A percentile compares a stretch with the other conserved stretches of the same genome.
phyloP scores from a whole-genome alignment of 441 rosid genomes.

The Rhodomyrtus psidioides region DNA sequence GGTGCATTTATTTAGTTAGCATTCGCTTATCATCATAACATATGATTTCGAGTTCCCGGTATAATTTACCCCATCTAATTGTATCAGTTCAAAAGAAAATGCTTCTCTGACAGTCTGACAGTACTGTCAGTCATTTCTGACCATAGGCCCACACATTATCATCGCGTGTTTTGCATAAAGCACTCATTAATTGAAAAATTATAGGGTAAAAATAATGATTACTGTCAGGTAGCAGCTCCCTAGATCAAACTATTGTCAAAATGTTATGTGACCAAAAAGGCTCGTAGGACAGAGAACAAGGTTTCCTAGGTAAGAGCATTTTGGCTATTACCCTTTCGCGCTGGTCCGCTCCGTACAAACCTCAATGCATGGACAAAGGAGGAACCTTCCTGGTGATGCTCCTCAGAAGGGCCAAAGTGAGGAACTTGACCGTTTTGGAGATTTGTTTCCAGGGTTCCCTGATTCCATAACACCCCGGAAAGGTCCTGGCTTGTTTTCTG shows the following conservation, averaged over 20 bases:
- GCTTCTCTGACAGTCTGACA: too few species aligned
- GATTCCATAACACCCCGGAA: background rate
- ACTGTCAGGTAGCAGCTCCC: too few species aligned
- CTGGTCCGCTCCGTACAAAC: background rate
- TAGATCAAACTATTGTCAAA: background rate
- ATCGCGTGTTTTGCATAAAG: too few species aligned
- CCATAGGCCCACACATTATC: too few species aligned
- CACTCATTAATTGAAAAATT: too few species aligned
- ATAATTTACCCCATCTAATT: background rate
- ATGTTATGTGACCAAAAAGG: background rate
- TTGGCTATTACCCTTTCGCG: background rate
- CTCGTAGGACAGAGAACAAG: background rate
- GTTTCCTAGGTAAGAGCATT: background rate
- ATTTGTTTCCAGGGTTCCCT: background rate
- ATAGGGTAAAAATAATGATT: too few species aligned
- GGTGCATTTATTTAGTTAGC: background rate
- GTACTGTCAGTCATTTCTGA: too few species aligned
- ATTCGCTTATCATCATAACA: background rate
- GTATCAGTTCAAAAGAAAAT: too few species aligned
- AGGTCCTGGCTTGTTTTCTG: background rate
- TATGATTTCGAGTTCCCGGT: background rate
- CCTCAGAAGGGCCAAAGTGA: background rate
- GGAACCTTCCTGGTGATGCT: background rate
- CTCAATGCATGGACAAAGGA: background rate
- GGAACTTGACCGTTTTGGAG: background rate